Percentiles rank a stretch among this genome's conserved stretches.
Conservation (phyloP, 306 rosid genomes). For the cucumber (Cucumis sativus) region DNA sequence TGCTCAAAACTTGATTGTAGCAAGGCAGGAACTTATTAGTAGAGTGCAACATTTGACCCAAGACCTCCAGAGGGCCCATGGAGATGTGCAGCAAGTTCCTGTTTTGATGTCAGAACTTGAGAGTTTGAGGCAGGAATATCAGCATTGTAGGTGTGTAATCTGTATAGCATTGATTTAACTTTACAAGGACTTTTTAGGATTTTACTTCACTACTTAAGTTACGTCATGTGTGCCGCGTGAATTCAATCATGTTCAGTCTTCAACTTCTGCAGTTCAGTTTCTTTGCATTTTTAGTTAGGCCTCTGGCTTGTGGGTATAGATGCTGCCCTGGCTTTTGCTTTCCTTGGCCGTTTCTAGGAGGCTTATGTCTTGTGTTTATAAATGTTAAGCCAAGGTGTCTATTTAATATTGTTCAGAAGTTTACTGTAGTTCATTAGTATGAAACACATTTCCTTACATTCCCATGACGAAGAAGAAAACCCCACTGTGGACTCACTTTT, state of each 20-base stretch:
- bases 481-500: neutral
- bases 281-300: neutral
- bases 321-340: neutral
- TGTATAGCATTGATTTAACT: neutral
- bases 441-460: neutral
- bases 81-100: constrained; percentile 69
- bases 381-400: neutral
- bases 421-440: neutral
- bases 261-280: neutral
- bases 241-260: neutral
- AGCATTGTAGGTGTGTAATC: constrained; percentile 64
- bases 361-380: neutral
- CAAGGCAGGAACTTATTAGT: constrained; percentile 63
- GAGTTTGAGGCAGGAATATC: constrained; percentile 70
- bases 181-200: neutral
- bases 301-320: neutral
- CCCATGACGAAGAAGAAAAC: neutral
- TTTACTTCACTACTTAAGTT: neutral
- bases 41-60: constrained; percentile 58
- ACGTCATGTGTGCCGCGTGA: neutral
- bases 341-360: neutral
- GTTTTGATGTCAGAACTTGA: constrained; percentile 64
- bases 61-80: constrained; percentile 74
- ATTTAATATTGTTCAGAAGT: neutral
- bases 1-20: constrained; percentile 47